phyloP scores from a whole-genome alignment of 2,329 filamentous ascomycete species.

The Aspergillus sp. region DNA sequence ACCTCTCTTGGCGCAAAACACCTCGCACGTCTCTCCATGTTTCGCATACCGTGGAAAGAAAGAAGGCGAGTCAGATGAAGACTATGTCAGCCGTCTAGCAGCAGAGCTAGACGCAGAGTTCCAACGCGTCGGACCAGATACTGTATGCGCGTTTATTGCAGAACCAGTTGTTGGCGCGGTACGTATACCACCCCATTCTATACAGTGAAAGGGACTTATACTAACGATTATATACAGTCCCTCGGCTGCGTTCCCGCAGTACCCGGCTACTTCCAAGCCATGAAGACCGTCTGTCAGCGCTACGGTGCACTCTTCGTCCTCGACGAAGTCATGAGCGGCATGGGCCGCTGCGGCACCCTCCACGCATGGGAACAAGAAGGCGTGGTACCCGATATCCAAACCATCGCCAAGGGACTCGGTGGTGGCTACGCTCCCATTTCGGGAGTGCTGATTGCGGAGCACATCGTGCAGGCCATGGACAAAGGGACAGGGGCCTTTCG shows the following conservation, averaged over 20 bases:
- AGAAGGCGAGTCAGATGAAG: conserved; percentile 47
- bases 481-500: conserved; percentile 45
- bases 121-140: conserved; percentile 54
- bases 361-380: conserved; percentile 55
- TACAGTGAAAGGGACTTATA: neutral
- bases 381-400: conserved; percentile 54
- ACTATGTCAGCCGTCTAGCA: conserved; percentile 56
- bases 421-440: conserved; percentile 52
- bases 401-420: conserved; percentile 54
- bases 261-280: conserved; percentile 61
- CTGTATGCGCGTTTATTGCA: conserved; percentile 64
- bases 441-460: conserved; percentile 46
- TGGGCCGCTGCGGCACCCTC: conserved; percentile 52
- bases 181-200: conserved; percentile 23
- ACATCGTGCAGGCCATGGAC: conserved; percentile 44
- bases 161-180: conserved; percentile 68
- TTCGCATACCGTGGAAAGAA: conserved; percentile 56
- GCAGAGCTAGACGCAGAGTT: conserved; percentile 64
- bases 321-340: conserved; percentile 68
- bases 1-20: conserved; percentile 49
- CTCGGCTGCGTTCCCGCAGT: conserved; percentile 63
- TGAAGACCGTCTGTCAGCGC: conserved; percentile 61
- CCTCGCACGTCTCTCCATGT: conserved; percentile 59
- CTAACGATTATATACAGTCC: conserved; percentile 36
- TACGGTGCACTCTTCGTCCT: conserved; percentile 69